These are phyloP conservation scores for Trichoderma guizhouense DNA, from an alignment of 2,329 filamentous ascomycete genomes.

Conservation along the genomic window DNA sequence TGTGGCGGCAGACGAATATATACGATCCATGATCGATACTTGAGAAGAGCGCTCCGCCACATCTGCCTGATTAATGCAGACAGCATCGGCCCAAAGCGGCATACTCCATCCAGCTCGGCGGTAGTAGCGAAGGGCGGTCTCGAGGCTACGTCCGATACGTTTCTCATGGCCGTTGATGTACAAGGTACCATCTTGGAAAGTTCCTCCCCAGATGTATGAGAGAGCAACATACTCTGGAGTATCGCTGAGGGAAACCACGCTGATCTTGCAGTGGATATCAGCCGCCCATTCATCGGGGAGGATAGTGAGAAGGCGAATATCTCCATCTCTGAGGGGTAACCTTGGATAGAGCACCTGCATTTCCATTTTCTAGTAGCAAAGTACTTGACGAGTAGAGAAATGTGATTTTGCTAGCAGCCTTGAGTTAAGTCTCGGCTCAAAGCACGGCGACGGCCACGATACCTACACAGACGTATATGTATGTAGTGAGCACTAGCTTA, in stretches of 20 bases:
- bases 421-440: neutral
- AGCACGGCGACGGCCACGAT: neutral
- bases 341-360: neutral
- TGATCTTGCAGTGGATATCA: neutral
- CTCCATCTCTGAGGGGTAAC: neutral
- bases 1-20: conserved; percentile 9
- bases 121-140: neutral
- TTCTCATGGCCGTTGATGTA: neutral
- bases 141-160: neutral
- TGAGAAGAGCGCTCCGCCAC: conserved; percentile 3
- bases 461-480: neutral
- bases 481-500: neutral
- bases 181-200: neutral
- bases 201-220: neutral
- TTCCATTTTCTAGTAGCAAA: neutral
- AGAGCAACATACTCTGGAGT: neutral
- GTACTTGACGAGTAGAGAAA: neutral
- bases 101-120: neutral
- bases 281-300: neutral
- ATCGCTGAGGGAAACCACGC: neutral
- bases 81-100: conserved; percentile 12
- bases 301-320: neutral
- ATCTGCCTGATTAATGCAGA: conserved; percentile 14
- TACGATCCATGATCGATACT: conserved; percentile 12
- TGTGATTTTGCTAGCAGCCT: neutral